phyloP scores from a whole-genome alignment of 2,329 filamentous ascomycete species.

The Cryphonectria nitschkei region DNA sequence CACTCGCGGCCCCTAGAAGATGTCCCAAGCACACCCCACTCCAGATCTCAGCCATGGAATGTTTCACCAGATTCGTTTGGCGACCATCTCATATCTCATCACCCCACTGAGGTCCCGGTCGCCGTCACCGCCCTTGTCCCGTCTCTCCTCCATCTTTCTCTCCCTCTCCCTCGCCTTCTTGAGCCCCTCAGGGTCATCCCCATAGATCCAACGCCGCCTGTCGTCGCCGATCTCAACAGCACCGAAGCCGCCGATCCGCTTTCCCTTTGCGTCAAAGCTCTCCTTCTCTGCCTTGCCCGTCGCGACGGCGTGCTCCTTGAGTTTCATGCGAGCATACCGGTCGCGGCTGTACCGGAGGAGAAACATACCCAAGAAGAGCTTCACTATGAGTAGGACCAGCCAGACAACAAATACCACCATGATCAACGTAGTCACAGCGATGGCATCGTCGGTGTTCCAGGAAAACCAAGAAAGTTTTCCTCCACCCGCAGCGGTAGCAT shows the following conservation, averaged over 20 bases:
- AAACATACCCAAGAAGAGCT: constrained; percentile 86
- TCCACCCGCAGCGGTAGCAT: constrained; percentile 34
- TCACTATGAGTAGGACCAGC: constrained; percentile 80
- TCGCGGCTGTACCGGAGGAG: constrained; percentile 79
- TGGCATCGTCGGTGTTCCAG: constrained; percentile 72
- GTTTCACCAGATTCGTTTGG: constrained; percentile 89
- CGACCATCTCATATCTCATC: constrained; percentile 89
- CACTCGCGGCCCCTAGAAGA: neutral
- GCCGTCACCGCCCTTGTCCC: constrained; percentile 47
- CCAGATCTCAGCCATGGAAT: neutral
- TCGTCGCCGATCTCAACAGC: constrained; percentile 89
- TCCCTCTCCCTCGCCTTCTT: constrained; percentile 65
- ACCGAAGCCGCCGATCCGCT: constrained; percentile 79
- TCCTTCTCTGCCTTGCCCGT: constrained; percentile 53
- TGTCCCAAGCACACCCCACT: neutral
- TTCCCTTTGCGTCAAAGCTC: constrained; percentile 70
- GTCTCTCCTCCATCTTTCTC: constrained; percentile 63
- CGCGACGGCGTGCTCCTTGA: constrained; percentile 59
- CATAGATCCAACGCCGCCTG: constrained; percentile 82
- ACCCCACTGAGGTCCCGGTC: constrained; percentile 68
- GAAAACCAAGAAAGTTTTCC: constrained; percentile 48
- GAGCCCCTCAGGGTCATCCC: constrained; percentile 76
- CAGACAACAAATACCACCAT: constrained; percentile 85
- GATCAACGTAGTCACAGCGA: constrained; percentile 79
- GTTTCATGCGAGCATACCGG: constrained; percentile 81